phyloP scores from a whole-genome alignment of 179 eudicot species.

The Corrigiola litoralis region DNA sequence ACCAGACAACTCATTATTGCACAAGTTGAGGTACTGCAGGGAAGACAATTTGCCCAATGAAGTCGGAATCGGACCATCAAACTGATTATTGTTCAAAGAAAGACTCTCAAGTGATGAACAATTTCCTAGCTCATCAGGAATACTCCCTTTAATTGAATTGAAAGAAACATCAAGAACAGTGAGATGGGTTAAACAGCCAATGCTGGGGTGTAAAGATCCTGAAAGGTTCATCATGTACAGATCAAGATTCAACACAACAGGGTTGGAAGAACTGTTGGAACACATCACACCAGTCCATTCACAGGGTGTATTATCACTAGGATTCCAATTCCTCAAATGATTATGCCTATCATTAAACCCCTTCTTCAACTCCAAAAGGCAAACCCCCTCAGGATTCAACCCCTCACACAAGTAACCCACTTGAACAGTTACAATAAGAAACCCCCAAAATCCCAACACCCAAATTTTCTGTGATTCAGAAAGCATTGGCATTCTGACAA shows the following conservation, averaged over 20 bases:
- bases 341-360: slow-evolving; percentile 41
- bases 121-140: slow-evolving; percentile 61
- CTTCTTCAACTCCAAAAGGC: slow-evolving; percentile 60
- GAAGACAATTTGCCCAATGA: slow-evolving; percentile 55
- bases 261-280: slow-evolving; percentile 22
- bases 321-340: slow-evolving; percentile 52
- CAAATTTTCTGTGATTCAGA: not conserved
- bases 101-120: slow-evolving; percentile 47
- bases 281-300: slow-evolving; percentile 76
- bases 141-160: slow-evolving; percentile 45
- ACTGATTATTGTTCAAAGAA: slow-evolving; percentile 50
- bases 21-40: slow-evolving; percentile 56
- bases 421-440: slow-evolving; percentile 22
- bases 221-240: slow-evolving; percentile 64
- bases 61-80: slow-evolving; percentile 61
- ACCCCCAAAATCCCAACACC: slow-evolving; percentile 26
- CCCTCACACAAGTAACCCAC: slow-evolving; percentile 46
- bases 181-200: slow-evolving; percentile 55
- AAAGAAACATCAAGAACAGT: slow-evolving; percentile 51
- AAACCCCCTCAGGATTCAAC: slow-evolving; percentile 61
- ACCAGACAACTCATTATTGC: slow-evolving; percentile 76
- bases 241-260: slow-evolving; percentile 51
- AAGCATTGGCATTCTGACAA: slow-evolving; percentile 27
- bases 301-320: slow-evolving; percentile 66
- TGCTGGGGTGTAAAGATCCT: slow-evolving; percentile 55